Base-by-base conservation (phyloP, 257 asterid genomes). In the Sherardia arvensis region DNA sequence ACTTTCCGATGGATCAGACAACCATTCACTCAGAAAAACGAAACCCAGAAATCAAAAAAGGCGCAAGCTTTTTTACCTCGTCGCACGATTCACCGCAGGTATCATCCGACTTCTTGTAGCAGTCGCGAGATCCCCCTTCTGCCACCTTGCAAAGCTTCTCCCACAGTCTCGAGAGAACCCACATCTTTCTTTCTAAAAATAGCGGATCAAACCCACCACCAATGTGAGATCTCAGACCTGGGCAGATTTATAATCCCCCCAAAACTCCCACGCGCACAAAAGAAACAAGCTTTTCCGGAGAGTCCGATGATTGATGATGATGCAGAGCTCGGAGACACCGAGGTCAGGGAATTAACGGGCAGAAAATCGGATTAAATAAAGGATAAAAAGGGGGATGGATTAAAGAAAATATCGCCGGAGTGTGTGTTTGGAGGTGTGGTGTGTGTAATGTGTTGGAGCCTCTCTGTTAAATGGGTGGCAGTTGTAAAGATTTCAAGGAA, bases 101-200 rank as follows among this genome's bases (percentile, higher is more conserved):
- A 80, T 88, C 91, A 85, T 88, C 96, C 26, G 85, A 70, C 74
- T 88, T 88, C 76, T 88, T 88, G 62, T 89, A 83, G 65, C 90
- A 85, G 72, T 84, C 85, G 40, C 63, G 85, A 81, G 96, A 85
- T 77, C 87, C 96, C 76, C 90, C 91, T 82, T 85, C 94, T 8
- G 82, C 85, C 86, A 83, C 77, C 77, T 30, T 54, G 77, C 77
- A 79, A 33, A 76, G 64, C 70, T 77, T 85, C 63, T 87, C 95
- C 87, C 81, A 81, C 62, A 76, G 79, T 72, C 82, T 88, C 8
- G 91, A 69, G 38, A 80, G 60, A 74, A 79, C 73, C 77, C 85
- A 77, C 91, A 85, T 85, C 48, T 61, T 72, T 73, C 73, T 68
- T 68, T 58, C 61, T 65, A 51, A 57, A 22, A 25, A 36, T 57